These are phyloP conservation scores for Synchytrium microbalum DNA, from an alignment of 371 early-diverging fungal species.

Conservation along the genomic window DNA sequence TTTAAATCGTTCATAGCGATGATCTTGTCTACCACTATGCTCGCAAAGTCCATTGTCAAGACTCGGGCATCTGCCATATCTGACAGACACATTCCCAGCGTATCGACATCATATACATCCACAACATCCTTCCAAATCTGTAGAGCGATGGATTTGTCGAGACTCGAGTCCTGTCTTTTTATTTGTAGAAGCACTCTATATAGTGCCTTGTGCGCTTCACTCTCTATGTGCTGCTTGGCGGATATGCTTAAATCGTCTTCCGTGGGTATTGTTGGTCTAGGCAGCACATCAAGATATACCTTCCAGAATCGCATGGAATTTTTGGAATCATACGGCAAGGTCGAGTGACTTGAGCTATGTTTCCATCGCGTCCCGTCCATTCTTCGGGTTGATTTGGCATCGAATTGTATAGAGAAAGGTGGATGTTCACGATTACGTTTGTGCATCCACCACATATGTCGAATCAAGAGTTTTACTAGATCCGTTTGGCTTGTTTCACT, in stretches of 20 bases:
- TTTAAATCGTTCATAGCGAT: not conserved
- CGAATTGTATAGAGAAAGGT: no score
- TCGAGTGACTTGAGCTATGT: no score
- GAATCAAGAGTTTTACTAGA: not conserved
- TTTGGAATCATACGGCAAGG: no score
- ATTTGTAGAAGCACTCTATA: no score
- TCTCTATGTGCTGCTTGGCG: no score
- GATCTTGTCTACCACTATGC: not conserved
- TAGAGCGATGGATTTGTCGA: not conserved
- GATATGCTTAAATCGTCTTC: no score
- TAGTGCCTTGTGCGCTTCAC: no score
- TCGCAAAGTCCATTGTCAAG: not conserved
- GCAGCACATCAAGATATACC: no score
- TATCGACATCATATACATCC: not conserved
- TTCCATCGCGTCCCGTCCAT: no score
- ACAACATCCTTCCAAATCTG: not conserved
- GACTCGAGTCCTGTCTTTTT: not conserved
- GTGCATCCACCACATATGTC: not conserved
- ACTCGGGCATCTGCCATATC: not conserved
- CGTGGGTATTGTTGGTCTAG: no score
- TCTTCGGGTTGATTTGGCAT: no score
- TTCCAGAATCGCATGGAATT: no score
- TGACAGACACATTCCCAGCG: not conserved
- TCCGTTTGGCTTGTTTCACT: not conserved
- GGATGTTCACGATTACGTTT: not conserved